Evolutionary conservation across 495 filamentous ascomycete genomes (phyloP), one percentile per base, ranked within the genome.

Genomic region (Aspergillus sparsus): DNA sequence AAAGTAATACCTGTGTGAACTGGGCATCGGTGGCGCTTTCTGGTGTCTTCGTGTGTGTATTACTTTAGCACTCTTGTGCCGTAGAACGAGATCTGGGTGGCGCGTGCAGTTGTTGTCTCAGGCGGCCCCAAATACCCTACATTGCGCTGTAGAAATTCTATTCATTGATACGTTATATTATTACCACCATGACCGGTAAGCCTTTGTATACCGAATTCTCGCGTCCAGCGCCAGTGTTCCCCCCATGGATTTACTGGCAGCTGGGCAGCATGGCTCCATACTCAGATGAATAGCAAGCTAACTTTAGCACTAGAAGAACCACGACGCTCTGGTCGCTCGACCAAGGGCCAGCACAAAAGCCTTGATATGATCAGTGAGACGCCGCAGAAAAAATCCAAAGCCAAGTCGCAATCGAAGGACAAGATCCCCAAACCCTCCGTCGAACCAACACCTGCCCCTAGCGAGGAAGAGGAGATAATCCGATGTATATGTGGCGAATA

Each of bases 291-390:
- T 49, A 61, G 47, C 33, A 57, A 56, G 71, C 78, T 80, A 74
- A 80, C 69, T 36, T 31, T 65, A 34, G 47, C 53, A 57, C 39
- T 77, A 89, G 89, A 90, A 54, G 93, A 96, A 82, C 89, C 92
- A 57, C 87, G 94, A 75, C 89, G 95, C 69, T 97, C 94, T 13
- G 92, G 92, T 51, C 88, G 94, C 63, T 90, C 93, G 63, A 98
- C 93, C 47, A 97, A 97, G 70, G 94, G 94, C 68, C 91, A 96
- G 65, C 92, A 98, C 76, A 96, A 95, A 71, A 89, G 88, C 61
- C 83, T 88, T 59, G 87, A 93, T 65, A 64, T 83, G 55, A 79
- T 88, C 54, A 75, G 88, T 63, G 87, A 92, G 61, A 73, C 80
- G 16, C 68, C 77, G n/a, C 69, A 78, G 41, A 81, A 83, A 69